Evolutionary conservation across 768 basidiomycete species (phyloP), one percentile per base, ranked within the genome.

Genomic region (Strobilomyces dryophilus): DNA sequence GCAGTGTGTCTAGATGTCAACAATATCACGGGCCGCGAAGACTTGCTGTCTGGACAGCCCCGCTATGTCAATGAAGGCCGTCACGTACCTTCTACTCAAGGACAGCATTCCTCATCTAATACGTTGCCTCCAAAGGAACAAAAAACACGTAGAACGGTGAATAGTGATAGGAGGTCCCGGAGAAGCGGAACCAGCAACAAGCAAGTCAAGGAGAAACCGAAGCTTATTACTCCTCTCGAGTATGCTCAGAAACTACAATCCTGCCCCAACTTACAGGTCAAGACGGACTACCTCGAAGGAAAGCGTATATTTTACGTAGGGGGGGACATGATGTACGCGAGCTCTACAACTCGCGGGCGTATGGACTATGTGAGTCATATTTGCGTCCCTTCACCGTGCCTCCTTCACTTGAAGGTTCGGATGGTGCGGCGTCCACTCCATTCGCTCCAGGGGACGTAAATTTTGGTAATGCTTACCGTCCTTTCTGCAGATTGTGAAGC

Each of bases 311-410:
- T 80, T 61, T 86, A 83, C 59, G 67, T 72, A 34, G 82, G 82
- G 27, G 80, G 76, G 7, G 86, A 89, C 65, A 74, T 77, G 73
- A 71, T 63, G 24, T 75, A 71, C 51, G 83, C 84, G 2, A 72
- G 77, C 24, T 69, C 73, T 35, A 63, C 63, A 42, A 87, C 84
- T 4, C 76, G 76, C 42, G 73, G 73, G 15, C 75, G 79, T 54
- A 85, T 88, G 83, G 74, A 81, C 14, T 66, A 81, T 35, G 86
- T 87, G 71, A 60, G 83, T 73, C n/a, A 41, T 42, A 7, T 31
- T 47, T 31, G 1, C 10, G 46, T 45, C 36, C 21, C 26, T 14
- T 24, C 15, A 11, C 15, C 27, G 18, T n/a, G n/a, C n/a, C n/a
- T n/a, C 29, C 37, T 37, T 9, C 11, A 17, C 36, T 20, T 20